Conservation (phyloP, 768 basidiomycete genomes). For the Nidularia pulvinata region DNA sequence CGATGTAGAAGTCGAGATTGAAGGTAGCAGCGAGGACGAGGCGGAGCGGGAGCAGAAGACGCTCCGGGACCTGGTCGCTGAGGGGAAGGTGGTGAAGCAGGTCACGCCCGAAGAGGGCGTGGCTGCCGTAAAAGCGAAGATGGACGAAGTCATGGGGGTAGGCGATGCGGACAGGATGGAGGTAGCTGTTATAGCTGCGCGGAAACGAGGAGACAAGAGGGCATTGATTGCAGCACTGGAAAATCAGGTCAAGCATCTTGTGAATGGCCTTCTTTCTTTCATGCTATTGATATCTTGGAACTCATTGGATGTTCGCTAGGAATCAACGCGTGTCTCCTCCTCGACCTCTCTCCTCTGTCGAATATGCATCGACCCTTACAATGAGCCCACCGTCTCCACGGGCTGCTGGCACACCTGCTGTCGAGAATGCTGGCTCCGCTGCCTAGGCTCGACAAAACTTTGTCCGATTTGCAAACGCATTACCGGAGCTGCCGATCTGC, state of each 20-base stretch:
- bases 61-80: slow-evolving; percentile 53
- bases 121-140: slow-evolving; percentile 22
- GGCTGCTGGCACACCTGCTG: slow-evolving; percentile 92
- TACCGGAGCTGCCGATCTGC: slow-evolving; percentile 72
- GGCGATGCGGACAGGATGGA: slow-evolving; percentile 47
- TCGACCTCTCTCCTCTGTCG: slow-evolving; percentile 58
- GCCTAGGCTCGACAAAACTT: slow-evolving; percentile 77
- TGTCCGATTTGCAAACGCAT: slow-evolving; percentile 91
- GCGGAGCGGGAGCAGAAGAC: slow-evolving; percentile 29
- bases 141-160: slow-evolving; percentile 37
- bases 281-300: background rate
- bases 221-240: slow-evolving; percentile 57
- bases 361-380: slow-evolving; percentile 79
- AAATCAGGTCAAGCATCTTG: slow-evolving; percentile 57
- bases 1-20: slow-evolving; percentile 43
- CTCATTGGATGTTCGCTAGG: slow-evolving; percentile 24
- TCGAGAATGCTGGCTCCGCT: slow-evolving; percentile 82
- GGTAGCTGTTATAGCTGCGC: slow-evolving; percentile 46
- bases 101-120: slow-evolving; percentile 12
- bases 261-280: slow-evolving; percentile 26
- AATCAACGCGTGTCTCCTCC: slow-evolving; percentile 37
- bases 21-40: slow-evolving; percentile 31
- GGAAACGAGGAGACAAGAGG: slow-evolving; percentile 42
- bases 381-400: slow-evolving; percentile 77
- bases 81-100: slow-evolving; percentile 37